Conservation (phyloP, 2,329 filamentous ascomycete genomes). For the Lomentospora prolificans region DNA sequence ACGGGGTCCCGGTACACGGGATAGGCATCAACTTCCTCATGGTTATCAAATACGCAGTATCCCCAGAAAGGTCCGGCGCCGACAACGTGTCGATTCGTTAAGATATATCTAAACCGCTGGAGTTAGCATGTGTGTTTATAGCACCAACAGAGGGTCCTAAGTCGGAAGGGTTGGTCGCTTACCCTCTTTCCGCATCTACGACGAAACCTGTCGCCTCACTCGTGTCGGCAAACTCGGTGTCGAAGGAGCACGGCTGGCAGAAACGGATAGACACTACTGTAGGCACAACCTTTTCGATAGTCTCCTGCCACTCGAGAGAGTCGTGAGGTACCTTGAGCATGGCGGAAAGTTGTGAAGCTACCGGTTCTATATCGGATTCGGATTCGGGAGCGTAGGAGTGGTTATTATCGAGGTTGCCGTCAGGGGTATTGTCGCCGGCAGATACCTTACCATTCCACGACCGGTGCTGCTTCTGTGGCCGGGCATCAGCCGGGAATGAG, state of each 20-base stretch:
- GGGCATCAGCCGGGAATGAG: constrained; percentile 29
- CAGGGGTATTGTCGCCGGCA: constrained; percentile 39
- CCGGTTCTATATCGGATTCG: constrained; percentile 18
- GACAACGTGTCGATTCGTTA: constrained; percentile 89
- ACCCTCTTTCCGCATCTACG: constrained; percentile 85
- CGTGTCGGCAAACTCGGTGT: constrained; percentile 87
- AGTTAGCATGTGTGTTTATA: not conserved
- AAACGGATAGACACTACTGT: constrained; percentile 99
- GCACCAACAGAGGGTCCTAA: not conserved
- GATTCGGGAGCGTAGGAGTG: constrained; percentile 26
- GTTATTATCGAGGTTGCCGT: constrained; percentile 14
- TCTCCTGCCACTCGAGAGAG: constrained; percentile 74
- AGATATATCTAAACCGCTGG: constrained; percentile 50
- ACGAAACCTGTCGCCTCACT: constrained; percentile 98
- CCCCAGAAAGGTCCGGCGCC: constrained; percentile 95
- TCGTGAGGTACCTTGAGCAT: constrained; percentile 11
- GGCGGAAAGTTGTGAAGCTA: constrained; percentile 4
- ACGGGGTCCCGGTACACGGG: constrained; percentile 97
- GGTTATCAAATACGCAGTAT: constrained; percentile 97
- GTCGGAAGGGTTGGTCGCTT: constrained; percentile 23
- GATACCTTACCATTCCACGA: constrained; percentile 39
- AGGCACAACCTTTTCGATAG: constrained; percentile 85
- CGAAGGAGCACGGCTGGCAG: constrained; percentile 95
- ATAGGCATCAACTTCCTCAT: constrained; percentile 91
- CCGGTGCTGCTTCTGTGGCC: constrained; percentile 32